Base-by-base conservation (phyloP, 2,329 filamentous ascomycete species). In the Penicillium rolfsii region DNA sequence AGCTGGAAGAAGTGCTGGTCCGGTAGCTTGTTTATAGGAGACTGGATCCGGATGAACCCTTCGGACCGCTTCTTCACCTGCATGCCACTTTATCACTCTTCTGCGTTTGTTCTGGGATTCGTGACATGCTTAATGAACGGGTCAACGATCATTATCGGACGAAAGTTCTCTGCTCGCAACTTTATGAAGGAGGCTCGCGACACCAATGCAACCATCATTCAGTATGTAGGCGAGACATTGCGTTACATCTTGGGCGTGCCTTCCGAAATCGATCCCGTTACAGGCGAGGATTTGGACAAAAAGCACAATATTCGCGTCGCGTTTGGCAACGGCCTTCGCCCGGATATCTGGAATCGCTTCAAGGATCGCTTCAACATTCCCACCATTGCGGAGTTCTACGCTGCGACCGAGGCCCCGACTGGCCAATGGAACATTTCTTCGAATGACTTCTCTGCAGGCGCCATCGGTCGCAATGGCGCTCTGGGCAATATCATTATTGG, bases 41-140 rank as follows among this genome's bases (percentile, higher is more conserved):
- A 78, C 3, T 88, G 88, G 76, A 77, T 91, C 35, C 77, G 79
- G 5, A 79, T 91, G n/a, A 82, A 79, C 12, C 76, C 80, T 1
- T 80, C 81, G 1, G 92, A 96, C 70, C 82, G 89, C 36, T 87
- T 91, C 71, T 94, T 92, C 72, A 93, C 91, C 12, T 89, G 89
- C 59, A 96, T 97, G 91, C 93, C 93, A 0, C 82, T 97, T 6
- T 96, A 97, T 73, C 93, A 97, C 79, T 89, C 89, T 43, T 91
- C 92, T 0, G 93, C 90, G 12, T 80, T 86, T 4, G 68, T 95
- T 6, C 82, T 96, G 46, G 91, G 89, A 26, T 85, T 93, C 59
- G 76, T 83, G 52, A 81, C 86, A 50, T 83, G 85, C 26, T 74
- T 95, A 35, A 74, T 83, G 57, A 76, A 78, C 0, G 89, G 88